These are phyloP conservation scores for Saccharomycopsis fodiens DNA, from an alignment of 805 yeast genomes.

Conservation along the genomic window DNA sequence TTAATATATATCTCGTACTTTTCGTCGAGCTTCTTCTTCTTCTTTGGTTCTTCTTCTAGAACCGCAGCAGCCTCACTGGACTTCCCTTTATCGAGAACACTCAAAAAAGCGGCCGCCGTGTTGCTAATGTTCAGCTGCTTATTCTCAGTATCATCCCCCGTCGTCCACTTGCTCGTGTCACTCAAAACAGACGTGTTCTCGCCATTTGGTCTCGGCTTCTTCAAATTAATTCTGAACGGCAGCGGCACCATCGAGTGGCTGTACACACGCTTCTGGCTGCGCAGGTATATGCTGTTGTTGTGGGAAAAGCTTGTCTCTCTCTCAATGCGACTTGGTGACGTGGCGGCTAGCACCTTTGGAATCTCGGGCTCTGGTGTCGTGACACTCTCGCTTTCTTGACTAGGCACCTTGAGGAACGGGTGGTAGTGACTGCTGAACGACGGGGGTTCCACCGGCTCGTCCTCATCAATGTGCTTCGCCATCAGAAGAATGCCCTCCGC, in stretches of 20 bases:
- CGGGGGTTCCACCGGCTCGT: neutral
- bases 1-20: slow-evolving; percentile 16
- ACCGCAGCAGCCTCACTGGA: neutral
- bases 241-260: slow-evolving; percentile 9
- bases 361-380: neutral
- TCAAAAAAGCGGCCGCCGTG: slow-evolving; percentile 15
- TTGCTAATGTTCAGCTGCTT: slow-evolving; percentile 6
- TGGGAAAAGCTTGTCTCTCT: neutral
- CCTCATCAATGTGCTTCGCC: slow-evolving; percentile 19
- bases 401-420: slow-evolving; percentile 2
- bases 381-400: neutral
- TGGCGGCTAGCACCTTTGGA: neutral
- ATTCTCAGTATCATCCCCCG: neutral
- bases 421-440: slow-evolving; percentile 3
- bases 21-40: neutral
- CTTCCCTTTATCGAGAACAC: slow-evolving; percentile 9
- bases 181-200: neutral
- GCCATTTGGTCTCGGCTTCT: neutral
- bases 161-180: neutral
- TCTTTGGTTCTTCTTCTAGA: neutral
- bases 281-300: neutral
- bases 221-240: slow-evolving; percentile 13
- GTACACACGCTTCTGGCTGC: slow-evolving; percentile 5
- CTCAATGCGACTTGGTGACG: neutral
- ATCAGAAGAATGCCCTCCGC: slow-evolving; percentile 20